Base-by-base conservation (phyloP, 2,329 filamentous ascomycete genomes). In the Venturia aucupariae region DNA sequence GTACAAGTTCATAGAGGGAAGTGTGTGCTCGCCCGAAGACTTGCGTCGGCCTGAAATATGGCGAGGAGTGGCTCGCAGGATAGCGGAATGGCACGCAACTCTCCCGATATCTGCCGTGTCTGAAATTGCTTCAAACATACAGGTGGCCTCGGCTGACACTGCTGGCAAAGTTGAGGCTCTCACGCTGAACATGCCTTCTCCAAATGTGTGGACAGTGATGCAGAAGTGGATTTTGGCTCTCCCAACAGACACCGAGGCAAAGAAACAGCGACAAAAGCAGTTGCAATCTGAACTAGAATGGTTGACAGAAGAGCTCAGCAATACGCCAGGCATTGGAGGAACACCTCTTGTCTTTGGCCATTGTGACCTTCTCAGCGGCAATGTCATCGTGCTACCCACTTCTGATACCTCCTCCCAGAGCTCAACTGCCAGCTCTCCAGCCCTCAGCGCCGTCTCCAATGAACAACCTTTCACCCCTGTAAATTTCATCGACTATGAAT, bases 401-500 rank as follows among this genome's bases (percentile, higher is more conserved):
- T 60, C 65, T 5, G 55, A 60, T 15, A 15, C 35, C 51, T 66
- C 64, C 17, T 42, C 60, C 13, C 46, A 66, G n/a, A 63, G 57
- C 41, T 59, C 59, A 19, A 30, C 38, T 6, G 44, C 65, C 13
- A 62, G 60, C 65, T 71, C 70, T 44, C 71, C 70, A 32, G 73
- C 27, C 30, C 64, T 42, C 62, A 64, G 71, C 30, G 75, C 74
- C 17, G 69, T 72, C 42, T 70, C 73, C 24, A 71, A 71, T 62
- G 70, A 72, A 68, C 68, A 63, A 69, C 67, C 59, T 73, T 73
- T 7, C 66, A 64, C 68, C 22, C 69, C 72, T 2, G 88, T 93
- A 64, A 85, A 84, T 72, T 97, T 99, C 77, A 99, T 99, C 75
- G 94, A 99, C 78, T 99, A 97, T 79, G 94, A 99, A 76, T 99